phyloP scores from a whole-genome alignment of 2,329 filamentous ascomycete species.

The Diaporthe destruens region DNA sequence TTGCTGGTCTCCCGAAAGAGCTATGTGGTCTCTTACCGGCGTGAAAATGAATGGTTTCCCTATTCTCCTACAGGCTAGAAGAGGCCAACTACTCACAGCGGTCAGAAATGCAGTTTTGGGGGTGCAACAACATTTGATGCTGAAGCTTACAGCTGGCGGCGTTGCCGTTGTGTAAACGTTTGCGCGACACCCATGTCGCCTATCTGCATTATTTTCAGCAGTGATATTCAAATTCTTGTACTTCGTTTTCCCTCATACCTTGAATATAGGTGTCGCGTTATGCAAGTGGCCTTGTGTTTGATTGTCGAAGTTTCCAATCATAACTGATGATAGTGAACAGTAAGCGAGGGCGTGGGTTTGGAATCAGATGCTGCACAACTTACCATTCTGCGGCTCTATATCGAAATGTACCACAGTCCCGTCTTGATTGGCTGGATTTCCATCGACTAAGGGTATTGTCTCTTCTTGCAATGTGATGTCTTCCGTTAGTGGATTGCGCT shows the following conservation, averaged over 20 bases:
- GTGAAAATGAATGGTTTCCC: slow-evolving; percentile 20
- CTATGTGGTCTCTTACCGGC: slow-evolving; percentile 17
- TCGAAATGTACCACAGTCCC: slow-evolving; percentile 27
- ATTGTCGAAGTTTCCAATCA: slow-evolving; percentile 28
- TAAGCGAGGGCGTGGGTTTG: background rate
- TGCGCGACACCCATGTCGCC: slow-evolving; percentile 19
- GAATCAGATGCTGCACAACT: background rate
- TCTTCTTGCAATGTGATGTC: slow-evolving; percentile 23
- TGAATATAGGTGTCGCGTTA: slow-evolving; percentile 15
- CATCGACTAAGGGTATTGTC: background rate
- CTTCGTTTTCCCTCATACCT: background rate
- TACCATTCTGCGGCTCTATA: slow-evolving; percentile 24
- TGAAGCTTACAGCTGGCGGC: slow-evolving; percentile 11
- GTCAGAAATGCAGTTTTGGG: too few species aligned
- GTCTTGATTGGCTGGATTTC: background rate
- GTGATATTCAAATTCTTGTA: background rate
- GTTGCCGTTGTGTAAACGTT: background rate
- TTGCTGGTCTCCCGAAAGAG: too few species aligned
- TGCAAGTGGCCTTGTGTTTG: slow-evolving; percentile 12
- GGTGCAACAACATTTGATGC: background rate
- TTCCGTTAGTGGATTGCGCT: background rate
- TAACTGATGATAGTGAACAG: background rate
- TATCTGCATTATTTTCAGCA: slow-evolving; percentile 18
- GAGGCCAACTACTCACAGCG: background rate
- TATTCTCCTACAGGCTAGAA: background rate